Conservation (phyloP, 1,139 yeast species). For the Taphrina pruni region DNA sequence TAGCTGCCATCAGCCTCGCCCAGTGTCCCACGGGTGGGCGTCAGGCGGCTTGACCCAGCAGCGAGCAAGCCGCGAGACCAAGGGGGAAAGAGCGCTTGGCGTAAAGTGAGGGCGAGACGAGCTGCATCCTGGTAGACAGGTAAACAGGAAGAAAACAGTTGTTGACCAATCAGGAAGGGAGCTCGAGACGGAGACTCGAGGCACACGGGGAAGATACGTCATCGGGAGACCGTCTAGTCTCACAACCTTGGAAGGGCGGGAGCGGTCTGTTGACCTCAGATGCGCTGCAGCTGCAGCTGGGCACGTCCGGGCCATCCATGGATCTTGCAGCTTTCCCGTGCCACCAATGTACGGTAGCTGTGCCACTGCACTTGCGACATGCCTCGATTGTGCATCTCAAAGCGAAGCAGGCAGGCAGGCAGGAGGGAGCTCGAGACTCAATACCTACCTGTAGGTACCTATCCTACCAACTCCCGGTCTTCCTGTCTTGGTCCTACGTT, state of each 20-base stretch:
- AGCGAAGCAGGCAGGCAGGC: background rate
- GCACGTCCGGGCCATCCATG: too few relatives aligned
- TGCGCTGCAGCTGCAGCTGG: too few relatives aligned
- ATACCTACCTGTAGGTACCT: background rate
- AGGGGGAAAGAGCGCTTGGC: too few relatives aligned
- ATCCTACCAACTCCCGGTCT: background rate
- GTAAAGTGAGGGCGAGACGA: background rate
- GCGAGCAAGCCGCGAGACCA: background rate
- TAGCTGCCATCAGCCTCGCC: background rate
- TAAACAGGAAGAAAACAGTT: too few relatives aligned
- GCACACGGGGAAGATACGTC: background rate
- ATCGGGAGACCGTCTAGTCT: background rate
- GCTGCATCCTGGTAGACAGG: background rate
- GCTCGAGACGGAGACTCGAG: background rate
- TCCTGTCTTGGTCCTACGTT: background rate
- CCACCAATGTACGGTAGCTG: background rate
- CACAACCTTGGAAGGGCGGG: too few relatives aligned
- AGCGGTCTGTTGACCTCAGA: too few relatives aligned
- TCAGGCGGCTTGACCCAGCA: too few relatives aligned
- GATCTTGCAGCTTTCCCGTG: too few relatives aligned
- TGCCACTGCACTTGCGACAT: conserved; percentile 1
- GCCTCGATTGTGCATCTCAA: background rate
- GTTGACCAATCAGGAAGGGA: too few relatives aligned
- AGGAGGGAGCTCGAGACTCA: background rate
- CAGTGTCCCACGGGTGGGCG: background rate